Percentiles rank a stretch among this genome's conserved stretches.
Conservation (phyloP, 257 asterid genomes). For the Nicotiana otophora region DNA sequence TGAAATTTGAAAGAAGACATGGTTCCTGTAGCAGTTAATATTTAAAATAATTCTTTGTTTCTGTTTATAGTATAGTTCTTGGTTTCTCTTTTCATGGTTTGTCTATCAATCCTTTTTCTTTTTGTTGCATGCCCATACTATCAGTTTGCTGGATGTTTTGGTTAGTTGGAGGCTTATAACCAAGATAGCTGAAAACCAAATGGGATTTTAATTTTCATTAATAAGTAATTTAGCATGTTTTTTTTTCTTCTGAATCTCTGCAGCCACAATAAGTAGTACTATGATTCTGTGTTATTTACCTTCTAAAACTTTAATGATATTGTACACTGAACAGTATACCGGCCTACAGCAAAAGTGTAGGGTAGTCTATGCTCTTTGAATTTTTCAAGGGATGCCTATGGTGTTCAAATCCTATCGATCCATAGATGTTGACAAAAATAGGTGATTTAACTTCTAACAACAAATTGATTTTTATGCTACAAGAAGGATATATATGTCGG, state of each 20-base stretch:
- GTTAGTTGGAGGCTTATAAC: background rate
- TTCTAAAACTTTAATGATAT: background rate
- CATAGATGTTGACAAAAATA: background rate
- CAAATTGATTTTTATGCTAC: background rate
- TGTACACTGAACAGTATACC: background rate
- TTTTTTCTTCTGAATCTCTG: background rate
- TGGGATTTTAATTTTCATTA: background rate
- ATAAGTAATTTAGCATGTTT: background rate
- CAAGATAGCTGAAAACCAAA: background rate
- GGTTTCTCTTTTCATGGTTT: background rate
- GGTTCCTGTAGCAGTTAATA: background rate
- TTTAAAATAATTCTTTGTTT: background rate
- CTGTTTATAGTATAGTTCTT: background rate
- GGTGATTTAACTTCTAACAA: constrained; percentile 1
- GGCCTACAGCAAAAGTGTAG: background rate
- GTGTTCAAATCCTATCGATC: background rate
- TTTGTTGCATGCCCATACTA: background rate
- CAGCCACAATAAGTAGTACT: background rate
- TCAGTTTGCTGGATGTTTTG: background rate
- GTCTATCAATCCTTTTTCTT: background rate
- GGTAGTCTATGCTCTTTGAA: background rate
- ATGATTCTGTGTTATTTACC: background rate
- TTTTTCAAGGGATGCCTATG: background rate
- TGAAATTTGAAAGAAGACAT: background rate
- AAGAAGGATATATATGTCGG: background rate